A percentile compares a stretch with the other conserved stretches of the same genome.
These are phyloP conservation scores for Fraxinus ornus DNA, from an alignment of 305 asterid genomes.

Conservation along the genomic window DNA sequence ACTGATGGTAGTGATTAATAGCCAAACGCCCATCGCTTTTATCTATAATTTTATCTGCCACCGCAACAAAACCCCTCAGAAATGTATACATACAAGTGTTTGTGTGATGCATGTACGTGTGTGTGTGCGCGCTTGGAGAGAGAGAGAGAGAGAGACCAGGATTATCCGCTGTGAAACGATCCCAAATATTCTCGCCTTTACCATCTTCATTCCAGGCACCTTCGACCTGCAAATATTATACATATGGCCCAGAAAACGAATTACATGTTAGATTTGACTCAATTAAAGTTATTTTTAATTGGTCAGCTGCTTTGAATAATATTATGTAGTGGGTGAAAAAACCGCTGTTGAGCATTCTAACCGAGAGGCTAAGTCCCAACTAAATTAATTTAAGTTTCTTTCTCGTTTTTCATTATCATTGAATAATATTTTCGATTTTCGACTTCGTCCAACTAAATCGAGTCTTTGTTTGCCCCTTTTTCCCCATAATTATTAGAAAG, in stretches of 20 bases:
- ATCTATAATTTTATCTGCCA: neutral
- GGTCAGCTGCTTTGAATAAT: neutral
- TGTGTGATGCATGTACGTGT: neutral
- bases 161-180: constrained; percentile 4
- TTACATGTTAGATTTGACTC: neutral
- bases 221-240: constrained; percentile 13
- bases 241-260: neutral
- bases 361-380: neutral
- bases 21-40: neutral
- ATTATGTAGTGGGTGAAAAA: neutral
- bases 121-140: neutral
- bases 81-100: neutral
- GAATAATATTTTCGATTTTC: neutral
- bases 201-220: constrained; percentile 21
- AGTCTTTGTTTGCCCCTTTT: neutral
- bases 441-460: neutral
- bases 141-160: constrained; percentile 15
- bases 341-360: no score
- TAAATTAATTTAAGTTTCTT: neutral
- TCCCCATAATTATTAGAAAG: neutral
- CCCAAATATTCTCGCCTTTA: constrained; percentile 26
- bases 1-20: neutral
- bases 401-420: neutral
- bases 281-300: neutral
- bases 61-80: neutral